These are phyloP conservation scores for Helianthus tuberosus DNA, from an alignment of 129 eudicot genomes.

Conservation along the genomic window DNA sequence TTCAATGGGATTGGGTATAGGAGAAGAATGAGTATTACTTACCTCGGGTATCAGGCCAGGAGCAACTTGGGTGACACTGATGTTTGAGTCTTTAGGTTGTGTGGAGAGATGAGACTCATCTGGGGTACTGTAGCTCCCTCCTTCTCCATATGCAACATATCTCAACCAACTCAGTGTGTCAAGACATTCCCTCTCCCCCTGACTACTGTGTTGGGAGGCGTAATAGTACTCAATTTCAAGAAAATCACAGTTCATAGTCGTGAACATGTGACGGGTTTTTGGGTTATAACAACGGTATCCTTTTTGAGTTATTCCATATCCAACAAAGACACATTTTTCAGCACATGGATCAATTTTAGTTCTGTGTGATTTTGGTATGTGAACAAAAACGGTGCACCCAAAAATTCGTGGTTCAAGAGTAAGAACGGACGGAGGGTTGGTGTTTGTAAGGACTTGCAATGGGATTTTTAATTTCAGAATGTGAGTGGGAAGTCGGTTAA, in stretches of 20 bases:
- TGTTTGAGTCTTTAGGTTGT: neutral
- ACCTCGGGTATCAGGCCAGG: neutral
- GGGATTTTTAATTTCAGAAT: neutral
- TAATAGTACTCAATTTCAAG: too few species aligned
- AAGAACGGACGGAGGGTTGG: neutral
- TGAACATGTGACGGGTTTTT: neutral
- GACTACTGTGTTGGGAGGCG: too few species aligned
- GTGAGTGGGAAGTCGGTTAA: neutral
- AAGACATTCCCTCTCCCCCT: neutral
- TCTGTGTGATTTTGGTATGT: neutral
- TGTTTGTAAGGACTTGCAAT: neutral
- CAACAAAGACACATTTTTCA: too few species aligned
- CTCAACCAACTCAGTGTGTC: neutral
- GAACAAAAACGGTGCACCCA: neutral
- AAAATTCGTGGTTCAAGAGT: neutral
- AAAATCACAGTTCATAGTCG: neutral
- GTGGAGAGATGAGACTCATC: neutral
- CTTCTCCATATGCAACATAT: neutral
- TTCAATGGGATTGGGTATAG: neutral
- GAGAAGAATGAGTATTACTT: neutral
- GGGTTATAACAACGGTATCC: neutral
- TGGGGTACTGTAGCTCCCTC: neutral
- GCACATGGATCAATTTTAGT: neutral
- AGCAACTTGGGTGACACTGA: neutral
- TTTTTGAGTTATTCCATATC: too few species aligned